Conservation (phyloP, 208 protist genomes). For the Leishmania guyanensis region DNA sequence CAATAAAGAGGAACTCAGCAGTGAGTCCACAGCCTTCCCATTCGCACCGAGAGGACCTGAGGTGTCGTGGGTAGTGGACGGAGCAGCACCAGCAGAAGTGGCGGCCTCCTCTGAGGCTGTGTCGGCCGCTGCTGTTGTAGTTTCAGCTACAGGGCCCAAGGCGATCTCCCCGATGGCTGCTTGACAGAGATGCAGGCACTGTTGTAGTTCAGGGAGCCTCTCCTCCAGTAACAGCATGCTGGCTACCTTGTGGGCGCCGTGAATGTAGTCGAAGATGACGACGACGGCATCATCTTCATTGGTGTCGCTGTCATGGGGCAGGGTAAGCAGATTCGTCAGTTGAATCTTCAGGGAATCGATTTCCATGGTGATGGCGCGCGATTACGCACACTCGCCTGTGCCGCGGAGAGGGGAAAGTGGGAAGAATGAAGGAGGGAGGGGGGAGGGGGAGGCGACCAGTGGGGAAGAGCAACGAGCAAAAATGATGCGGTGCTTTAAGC, state of each 20-base stretch:
- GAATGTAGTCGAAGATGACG: conserved; percentile 65
- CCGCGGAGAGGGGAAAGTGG: neutral
- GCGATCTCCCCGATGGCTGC: conserved; percentile 21
- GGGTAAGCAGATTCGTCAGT: conserved; percentile 43
- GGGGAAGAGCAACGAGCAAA: neutral
- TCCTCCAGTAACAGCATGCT: conserved; percentile 65
- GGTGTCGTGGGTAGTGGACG: neutral
- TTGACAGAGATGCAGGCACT: conserved; percentile 69
- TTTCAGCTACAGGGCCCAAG: neutral
- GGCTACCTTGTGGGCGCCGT: conserved; percentile 48
- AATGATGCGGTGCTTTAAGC: neutral
- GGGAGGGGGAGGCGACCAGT: neutral
- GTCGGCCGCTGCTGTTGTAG: neutral
- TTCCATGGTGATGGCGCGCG: conserved; percentile 43
- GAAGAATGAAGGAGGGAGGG: neutral
- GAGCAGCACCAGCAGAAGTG: neutral
- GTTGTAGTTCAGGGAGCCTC: conserved; percentile 68
- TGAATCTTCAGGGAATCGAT: conserved; percentile 49
- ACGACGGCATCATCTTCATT: conserved; percentile 79
- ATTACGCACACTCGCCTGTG: neutral
- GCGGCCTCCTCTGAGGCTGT: neutral
- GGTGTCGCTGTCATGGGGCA: conserved; percentile 57
- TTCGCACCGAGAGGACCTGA: neutral
- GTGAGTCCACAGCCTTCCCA: neutral
- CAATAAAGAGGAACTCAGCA: neutral